These are phyloP conservation scores for Bodo saltans DNA, from an alignment of 78 protist genomes.

Conservation along the genomic window DNA sequence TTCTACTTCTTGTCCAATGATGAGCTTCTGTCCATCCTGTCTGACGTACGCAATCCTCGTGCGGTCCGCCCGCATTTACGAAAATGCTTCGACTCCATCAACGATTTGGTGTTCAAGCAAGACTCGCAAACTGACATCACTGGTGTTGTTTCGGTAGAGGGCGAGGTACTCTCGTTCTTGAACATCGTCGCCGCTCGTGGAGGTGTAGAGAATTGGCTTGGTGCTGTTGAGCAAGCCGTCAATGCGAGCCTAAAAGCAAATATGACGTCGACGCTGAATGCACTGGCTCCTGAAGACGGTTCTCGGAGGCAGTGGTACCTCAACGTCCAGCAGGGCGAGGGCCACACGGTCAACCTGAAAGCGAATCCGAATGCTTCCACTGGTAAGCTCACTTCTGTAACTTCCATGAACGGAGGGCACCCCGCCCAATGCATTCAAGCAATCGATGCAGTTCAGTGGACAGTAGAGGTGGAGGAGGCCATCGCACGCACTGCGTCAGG, in stretches of 20 bases:
- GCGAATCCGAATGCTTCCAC: too few species aligned
- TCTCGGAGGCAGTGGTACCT: slow-evolving; percentile 38
- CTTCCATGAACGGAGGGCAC: too few species aligned
- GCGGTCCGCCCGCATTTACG: slow-evolving; percentile 61
- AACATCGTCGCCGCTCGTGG: slow-evolving; percentile 43
- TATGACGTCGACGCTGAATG: not conserved
- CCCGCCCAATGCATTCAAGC: slow-evolving; percentile 61
- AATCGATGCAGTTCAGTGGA: slow-evolving; percentile 46
- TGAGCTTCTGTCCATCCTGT: slow-evolving; percentile 66
- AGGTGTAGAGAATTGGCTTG: slow-evolving; percentile 62
- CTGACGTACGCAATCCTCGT: slow-evolving; percentile 54
- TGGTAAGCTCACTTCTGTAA: too few species aligned
- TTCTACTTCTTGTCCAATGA: slow-evolving; percentile 77
- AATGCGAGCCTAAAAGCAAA: not conserved
- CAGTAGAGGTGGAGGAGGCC: slow-evolving; percentile 42
- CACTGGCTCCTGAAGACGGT: slow-evolving; percentile 1
- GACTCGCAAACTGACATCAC: slow-evolving; percentile 13
- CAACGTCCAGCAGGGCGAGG: slow-evolving; percentile 48
- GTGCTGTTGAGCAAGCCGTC: slow-evolving; percentile 45
- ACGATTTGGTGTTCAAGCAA: slow-evolving; percentile 37
- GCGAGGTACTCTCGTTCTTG: slow-evolving; percentile 46
- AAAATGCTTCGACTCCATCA: slow-evolving; percentile 52
- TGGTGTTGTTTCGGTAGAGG: slow-evolving; percentile 48
- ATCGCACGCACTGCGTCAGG: not conserved
- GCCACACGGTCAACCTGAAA: too few species aligned